These are phyloP conservation scores for Aspergillus glaucus DNA, from an alignment of 2,329 filamentous ascomycete genomes.

Conservation along the genomic window DNA sequence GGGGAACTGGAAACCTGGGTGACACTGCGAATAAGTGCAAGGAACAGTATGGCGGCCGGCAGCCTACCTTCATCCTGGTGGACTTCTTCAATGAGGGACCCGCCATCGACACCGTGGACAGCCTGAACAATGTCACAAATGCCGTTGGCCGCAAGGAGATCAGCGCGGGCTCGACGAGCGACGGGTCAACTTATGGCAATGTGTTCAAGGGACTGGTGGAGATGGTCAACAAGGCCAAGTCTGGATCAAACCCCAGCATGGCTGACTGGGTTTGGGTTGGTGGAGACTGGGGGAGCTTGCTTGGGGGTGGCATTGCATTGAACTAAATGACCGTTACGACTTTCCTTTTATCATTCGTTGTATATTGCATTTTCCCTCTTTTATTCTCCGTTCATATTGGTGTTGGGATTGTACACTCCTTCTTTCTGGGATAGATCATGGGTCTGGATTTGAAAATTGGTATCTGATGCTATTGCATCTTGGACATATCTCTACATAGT, in stretches of 20 bases:
- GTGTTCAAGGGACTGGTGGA: constrained; percentile 34
- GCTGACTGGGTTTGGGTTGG: constrained; percentile 42
- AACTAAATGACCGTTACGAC: constrained; percentile 7
- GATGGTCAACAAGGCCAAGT: constrained; percentile 31
- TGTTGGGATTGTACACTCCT: not conserved
- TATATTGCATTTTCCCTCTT: not conserved
- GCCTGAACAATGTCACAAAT: constrained; percentile 53
- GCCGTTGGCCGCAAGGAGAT: constrained; percentile 39
- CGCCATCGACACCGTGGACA: constrained; percentile 63
- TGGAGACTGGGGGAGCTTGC: constrained; percentile 35
- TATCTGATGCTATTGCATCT: too few relatives aligned
- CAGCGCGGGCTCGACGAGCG: constrained; percentile 16
- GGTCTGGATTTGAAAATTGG: not conserved
- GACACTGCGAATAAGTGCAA: constrained; percentile 47
- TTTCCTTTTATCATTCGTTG: not conserved
- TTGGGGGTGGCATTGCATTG: constrained; percentile 35
- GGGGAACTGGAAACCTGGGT: constrained; percentile 49
- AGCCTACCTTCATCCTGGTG: constrained; percentile 68
- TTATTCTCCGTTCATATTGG: not conserved
- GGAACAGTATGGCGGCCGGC: constrained; percentile 53
- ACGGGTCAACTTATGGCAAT: constrained; percentile 24
- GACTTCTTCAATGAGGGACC: constrained; percentile 73
- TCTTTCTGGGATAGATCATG: not conserved
- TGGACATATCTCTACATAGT: too few relatives aligned
- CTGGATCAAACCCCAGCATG: constrained; percentile 31